Base-by-base conservation (phyloP, 306 rosid species). In the Neltuma alba region DNA sequence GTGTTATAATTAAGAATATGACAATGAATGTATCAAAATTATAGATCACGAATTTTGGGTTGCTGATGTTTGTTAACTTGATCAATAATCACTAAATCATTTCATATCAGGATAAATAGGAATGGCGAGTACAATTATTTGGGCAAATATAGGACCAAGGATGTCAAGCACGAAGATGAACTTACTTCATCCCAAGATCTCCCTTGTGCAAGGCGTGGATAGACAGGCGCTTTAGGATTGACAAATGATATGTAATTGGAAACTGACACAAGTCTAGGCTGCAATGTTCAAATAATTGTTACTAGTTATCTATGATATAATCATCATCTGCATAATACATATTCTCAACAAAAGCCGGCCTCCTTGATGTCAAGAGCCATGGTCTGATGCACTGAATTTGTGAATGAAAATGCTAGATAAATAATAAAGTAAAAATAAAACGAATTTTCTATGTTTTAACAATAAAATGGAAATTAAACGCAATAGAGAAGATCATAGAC, bases 141-240 rank as follows among this genome's bases (percentile, higher is more conserved):
- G 14, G 57, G 40, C 28, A 18, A 50, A 77, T 57, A 50, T 27
- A 37, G 20, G 30, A 65, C 15, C 65, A 67, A 54, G 60, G 58
- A 40, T 44, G 40, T 28, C 44, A 76, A n/a, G 58, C 21, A 28
- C 36, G 21, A 57, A 72, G 47, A 16, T 60, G 50, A 63, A 85
- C 91, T 87, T 80, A 82, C 91, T 87, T 87, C 96, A 79, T 93
- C 82, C 98, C 98, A 93, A 57, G 90, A 83, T 40, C 86, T 89
- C 40, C 96, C 96, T n/a, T 82, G 90, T 73, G 97, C 93, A 70
- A 93, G 98, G 57, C 94, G 93, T 1, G 96, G 91, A 88, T 81
- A 89, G 14, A 91, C 74, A 34, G 96, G 98, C 12, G 92, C 94
- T 64, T 89, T 89, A 31, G 96, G 93, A 76, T 91, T 93, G 60